A percentile compares a stretch with the other conserved stretches of the same genome.
These are phyloP conservation scores for Exserohilum rostratum DNA, from an alignment of 2,329 filamentous ascomycete species.

Conservation along the genomic window DNA sequence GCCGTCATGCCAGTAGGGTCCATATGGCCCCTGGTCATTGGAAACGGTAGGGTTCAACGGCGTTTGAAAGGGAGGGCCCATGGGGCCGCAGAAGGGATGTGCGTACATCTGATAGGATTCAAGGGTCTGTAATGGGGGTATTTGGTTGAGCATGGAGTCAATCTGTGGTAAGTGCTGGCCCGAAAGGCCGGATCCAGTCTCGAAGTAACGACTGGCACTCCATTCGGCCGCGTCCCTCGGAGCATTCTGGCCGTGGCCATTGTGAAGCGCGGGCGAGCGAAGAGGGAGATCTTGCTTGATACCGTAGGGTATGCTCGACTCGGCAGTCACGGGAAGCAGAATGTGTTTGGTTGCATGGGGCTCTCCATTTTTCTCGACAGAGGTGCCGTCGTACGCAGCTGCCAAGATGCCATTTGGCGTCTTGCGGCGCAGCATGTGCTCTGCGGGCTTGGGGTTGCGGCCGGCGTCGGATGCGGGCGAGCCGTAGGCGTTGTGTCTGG, in stretches of 20 bases:
- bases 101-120: conserved; percentile 59
- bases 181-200: conserved; percentile 41
- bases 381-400: conserved; percentile 87
- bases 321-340: conserved; percentile 67
- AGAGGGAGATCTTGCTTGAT: conserved; percentile 47
- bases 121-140: conserved; percentile 60
- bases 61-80: conserved; percentile 44
- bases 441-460: conserved; percentile 51
- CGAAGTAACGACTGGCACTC: conserved; percentile 46
- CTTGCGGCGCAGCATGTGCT: conserved; percentile 86
- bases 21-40: conserved; percentile 49
- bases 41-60: conserved; percentile 48
- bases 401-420: conserved; percentile 93
- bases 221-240: conserved; percentile 39
- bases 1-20: conserved; percentile 51
- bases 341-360: conserved; percentile 84
- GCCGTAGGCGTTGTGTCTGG: conserved; percentile 46
- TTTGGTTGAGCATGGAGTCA: conserved; percentile 67
- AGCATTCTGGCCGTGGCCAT: conserved; percentile 19
- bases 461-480: conserved; percentile 34
- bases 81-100: conserved; percentile 38
- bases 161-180: conserved; percentile 59
- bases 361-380: conserved; percentile 72
- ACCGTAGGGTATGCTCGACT: conserved; percentile 43
- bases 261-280: conserved; percentile 35